Conservation (phyloP, 345 rosid species). For the Capsella bursapastoris region DNA sequence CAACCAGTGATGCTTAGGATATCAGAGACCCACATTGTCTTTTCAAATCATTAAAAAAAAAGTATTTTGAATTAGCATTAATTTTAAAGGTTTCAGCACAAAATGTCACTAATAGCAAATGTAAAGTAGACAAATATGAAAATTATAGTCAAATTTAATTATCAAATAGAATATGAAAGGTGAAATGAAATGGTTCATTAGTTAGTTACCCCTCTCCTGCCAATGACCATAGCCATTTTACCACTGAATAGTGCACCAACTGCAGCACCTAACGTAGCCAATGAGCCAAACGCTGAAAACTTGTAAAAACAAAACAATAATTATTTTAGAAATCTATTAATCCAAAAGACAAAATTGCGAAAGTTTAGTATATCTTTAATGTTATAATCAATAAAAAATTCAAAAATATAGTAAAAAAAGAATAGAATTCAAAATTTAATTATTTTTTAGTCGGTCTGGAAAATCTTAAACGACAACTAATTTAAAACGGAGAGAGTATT, state of each 20-base stretch:
- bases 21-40: slow-evolving; percentile 54
- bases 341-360: too few species aligned
- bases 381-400: too few species aligned
- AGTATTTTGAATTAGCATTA: background rate
- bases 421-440: too few species aligned
- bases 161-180: background rate
- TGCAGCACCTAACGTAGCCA: slow-evolving; percentile 42
- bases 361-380: too few species aligned
- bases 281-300: slow-evolving; percentile 46
- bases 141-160: background rate
- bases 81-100: background rate
- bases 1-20: slow-evolving; percentile 53
- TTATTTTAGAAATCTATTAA: background rate
- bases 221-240: slow-evolving; percentile 42
- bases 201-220: slow-evolving; percentile 46
- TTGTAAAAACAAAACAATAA: background rate
- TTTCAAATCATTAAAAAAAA: background rate
- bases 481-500: too few species aligned
- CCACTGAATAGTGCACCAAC: slow-evolving; percentile 45
- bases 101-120: background rate
- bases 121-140: background rate
- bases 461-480: too few species aligned
- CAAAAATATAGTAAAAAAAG: too few species aligned
- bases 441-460: too few species aligned
- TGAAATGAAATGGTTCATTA: background rate